Conservation (phyloP, 2,329 filamentous ascomycete species). For the Dactylonectria estremocensis region DNA sequence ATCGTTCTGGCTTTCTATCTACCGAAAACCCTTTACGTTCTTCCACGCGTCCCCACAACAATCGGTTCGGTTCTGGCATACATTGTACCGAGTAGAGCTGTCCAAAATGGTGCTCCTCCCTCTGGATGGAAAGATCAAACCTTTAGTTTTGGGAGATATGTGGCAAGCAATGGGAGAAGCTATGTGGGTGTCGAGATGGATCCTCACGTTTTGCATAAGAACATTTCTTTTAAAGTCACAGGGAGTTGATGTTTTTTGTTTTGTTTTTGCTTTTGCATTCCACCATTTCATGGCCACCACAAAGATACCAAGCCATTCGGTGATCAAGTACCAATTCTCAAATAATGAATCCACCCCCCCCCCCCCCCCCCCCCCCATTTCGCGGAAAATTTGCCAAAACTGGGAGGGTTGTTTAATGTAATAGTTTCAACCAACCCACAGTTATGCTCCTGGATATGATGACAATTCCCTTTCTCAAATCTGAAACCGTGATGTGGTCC, state of each 20-base stretch:
- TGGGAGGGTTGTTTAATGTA: no score
- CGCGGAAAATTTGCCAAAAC: no score
- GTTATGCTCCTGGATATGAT: no score
- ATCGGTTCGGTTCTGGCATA: constrained; percentile 14
- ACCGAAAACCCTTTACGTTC: background rate
- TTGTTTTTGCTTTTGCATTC: no score
- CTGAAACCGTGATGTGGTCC: no score
- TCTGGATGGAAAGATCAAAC: background rate
- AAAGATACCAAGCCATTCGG: no score
- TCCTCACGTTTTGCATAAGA: constrained; percentile 5
- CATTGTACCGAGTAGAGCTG: constrained; percentile 16
- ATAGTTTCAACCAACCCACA: no score
- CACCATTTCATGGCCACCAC: no score
- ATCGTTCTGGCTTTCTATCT: constrained; percentile 10
- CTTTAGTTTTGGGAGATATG: constrained; percentile 24
- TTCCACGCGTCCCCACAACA: constrained; percentile 12
- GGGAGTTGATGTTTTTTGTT: background rate
- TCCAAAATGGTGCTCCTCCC: background rate
- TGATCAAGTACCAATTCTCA: no score
- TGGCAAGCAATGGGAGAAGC: constrained; percentile 9
- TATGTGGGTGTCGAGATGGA: constrained; percentile 22
- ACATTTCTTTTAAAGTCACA: background rate
- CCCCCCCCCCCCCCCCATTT: no score
- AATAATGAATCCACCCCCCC: no score
- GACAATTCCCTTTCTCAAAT: no score